These are phyloP conservation scores for Sporothrix inflata DNA, from an alignment of 2,329 filamentous ascomycete genomes.

Conservation along the genomic window DNA sequence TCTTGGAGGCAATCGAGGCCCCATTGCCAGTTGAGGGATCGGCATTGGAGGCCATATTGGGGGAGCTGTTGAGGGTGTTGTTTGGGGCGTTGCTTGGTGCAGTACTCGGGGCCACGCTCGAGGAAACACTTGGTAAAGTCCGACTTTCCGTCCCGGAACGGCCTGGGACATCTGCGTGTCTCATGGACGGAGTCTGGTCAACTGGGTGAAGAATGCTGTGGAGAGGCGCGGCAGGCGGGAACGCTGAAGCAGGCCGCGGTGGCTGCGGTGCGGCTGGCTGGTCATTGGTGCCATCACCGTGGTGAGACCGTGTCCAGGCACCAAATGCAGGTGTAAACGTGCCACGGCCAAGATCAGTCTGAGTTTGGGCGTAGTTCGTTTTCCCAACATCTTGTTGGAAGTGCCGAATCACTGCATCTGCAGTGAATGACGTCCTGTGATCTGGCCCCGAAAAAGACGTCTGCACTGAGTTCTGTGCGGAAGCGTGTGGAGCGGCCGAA, in stretches of 20 bases:
- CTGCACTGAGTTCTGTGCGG: background rate
- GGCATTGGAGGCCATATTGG: background rate
- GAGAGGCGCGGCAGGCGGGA: slow-evolving; percentile 20
- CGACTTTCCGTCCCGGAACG: background rate
- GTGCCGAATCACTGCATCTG: slow-evolving; percentile 3
- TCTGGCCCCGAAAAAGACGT: background rate
- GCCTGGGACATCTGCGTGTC: background rate
- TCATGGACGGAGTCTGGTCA: slow-evolving; percentile 18
- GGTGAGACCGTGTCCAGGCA: slow-evolving; percentile 11
- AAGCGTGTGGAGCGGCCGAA: background rate
- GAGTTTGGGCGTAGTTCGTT: background rate
- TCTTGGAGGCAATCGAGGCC: background rate
- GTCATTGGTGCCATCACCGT: background rate
- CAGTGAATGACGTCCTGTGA: background rate
- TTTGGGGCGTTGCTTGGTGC: background rate
- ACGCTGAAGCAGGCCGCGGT: background rate
- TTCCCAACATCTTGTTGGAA: slow-evolving; percentile 6
- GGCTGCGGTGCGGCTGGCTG: background rate
- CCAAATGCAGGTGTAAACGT: slow-evolving; percentile 2
- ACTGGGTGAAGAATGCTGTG: slow-evolving; percentile 28
- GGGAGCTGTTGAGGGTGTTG: background rate
- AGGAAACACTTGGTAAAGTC: background rate
- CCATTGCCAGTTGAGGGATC: background rate
- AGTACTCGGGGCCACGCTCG: background rate
- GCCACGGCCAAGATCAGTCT: background rate